Evolutionary conservation across 257 asterid species (phyloP).

Genomic region (Solanum okadae): DNA sequence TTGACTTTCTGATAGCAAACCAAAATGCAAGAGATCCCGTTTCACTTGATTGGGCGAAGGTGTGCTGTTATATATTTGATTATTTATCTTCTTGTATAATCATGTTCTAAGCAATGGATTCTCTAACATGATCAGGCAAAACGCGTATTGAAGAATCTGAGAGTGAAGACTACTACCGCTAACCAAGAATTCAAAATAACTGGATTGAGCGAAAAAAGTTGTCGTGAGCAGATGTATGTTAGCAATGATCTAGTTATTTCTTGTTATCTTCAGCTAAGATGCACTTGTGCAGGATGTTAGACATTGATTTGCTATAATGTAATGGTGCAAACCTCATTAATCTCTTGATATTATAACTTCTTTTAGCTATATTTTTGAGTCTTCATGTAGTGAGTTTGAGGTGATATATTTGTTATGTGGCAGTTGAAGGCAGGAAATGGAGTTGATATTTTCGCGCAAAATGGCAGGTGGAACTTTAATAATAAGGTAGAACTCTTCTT

Average conservation of each 20-base stretch:
- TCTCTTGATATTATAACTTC: background rate
- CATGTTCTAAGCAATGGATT: background rate
- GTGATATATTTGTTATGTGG: slow-evolving; percentile 1
- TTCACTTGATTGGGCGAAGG: slow-evolving; percentile 77
- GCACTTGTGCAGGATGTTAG: background rate
- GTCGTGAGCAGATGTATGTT: slow-evolving; percentile 57
- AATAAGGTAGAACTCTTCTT: slow-evolving; percentile 40
- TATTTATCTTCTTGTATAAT: background rate
- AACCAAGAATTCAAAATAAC: slow-evolving; percentile 78
- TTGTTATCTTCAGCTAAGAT: slow-evolving; percentile 1
- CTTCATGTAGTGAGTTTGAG: background rate
- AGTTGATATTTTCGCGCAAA: slow-evolving; percentile 61
- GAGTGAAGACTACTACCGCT: slow-evolving; percentile 54
- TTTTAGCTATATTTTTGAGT: background rate
- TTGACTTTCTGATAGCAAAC: slow-evolving; percentile 57
- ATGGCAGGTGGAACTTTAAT: slow-evolving; percentile 85
- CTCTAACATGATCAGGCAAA: slow-evolving; percentile 47
- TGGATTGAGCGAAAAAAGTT: slow-evolving; percentile 66
- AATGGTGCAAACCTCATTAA: background rate
- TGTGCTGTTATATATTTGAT: background rate
- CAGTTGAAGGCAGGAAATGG: slow-evolving; percentile 86
- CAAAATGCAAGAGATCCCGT: slow-evolving; percentile 65
- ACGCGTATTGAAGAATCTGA: slow-evolving; percentile 64
- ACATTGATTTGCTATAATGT: background rate
- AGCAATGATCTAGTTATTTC: background rate